Base-by-base conservation (phyloP, 1,139 yeast species). In the Yamadazyma membranifaciens region DNA sequence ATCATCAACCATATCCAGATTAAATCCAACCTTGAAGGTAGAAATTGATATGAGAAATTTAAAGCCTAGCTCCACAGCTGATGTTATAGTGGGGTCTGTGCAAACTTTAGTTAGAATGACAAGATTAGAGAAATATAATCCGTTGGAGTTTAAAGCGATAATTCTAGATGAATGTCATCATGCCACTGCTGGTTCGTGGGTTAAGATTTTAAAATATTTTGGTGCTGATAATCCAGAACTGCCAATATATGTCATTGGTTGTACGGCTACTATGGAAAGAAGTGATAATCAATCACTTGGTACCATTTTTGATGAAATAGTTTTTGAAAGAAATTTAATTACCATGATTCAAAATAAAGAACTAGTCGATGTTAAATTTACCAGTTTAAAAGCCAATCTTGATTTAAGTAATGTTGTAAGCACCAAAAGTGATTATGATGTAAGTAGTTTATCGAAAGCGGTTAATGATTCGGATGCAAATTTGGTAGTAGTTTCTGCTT, bases 101-200 rank as follows among this genome's bases (percentile, higher is more conserved):
- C 88, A 81, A 15, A 78, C 95, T 0, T 56, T 91, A 34, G 62
- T 69, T 1, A 62, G 83, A 33, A 39, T 50, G 29, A 52, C 65
- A 0, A 63, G 97, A 36, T 59, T 87, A 13, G 61, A 62, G 2
- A 62, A 69, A 39, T 86, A 83, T 51, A 59, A 78, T 39, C 83
- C 89, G 0, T 41, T 43, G 1, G 75, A 78, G 13, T 83, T 77
- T 63, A 85, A 87, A 54, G 69, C 89, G 26, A 78, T 92, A 17
- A 81, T 91, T 16, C 70, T 91, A 1, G 98, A 91, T 60, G 98
- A 91, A 57, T 95, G 96, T 37, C 98, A 91, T 54, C 98, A 91
- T 62, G 84, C 96, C 0, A 85, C 87, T 0, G 92, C 96, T 0
- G 55, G 61, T 11, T 73, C 91, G 0, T 92, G 92, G 69, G 36